Conservation (phyloP, 2,329 filamentous ascomycete species). For the Orbilia brochopaga region DNA sequence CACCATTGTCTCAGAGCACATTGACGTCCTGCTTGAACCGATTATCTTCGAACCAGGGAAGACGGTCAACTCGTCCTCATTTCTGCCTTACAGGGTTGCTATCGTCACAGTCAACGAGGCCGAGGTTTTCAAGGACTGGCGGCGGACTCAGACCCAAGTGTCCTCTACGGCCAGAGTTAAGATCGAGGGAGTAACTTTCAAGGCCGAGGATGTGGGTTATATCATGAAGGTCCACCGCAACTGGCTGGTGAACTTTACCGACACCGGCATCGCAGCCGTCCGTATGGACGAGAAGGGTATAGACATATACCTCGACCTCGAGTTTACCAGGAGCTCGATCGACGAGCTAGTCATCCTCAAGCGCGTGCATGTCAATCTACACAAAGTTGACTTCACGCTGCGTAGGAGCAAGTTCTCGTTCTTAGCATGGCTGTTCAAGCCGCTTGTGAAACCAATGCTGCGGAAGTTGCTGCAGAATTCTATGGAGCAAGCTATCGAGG, state of each 20-base stretch:
- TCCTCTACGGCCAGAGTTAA: conserved; percentile 78
- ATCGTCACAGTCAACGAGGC: conserved; percentile 85
- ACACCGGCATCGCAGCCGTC: conserved; percentile 85
- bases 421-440: conserved; percentile 82
- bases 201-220: conserved; percentile 86
- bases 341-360: conserved; percentile 82
- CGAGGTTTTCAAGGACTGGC: conserved; percentile 78
- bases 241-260: conserved; percentile 74
- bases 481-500: conserved; percentile 73
- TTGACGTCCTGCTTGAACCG: conserved; percentile 88
- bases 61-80: conserved; percentile 83
- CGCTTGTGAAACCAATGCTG: conserved; percentile 79
- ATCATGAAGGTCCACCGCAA: conserved; percentile 78
- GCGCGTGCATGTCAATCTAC: conserved; percentile 77
- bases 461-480: conserved; percentile 79
- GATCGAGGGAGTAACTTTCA: conserved; percentile 79
- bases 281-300: conserved; percentile 84
- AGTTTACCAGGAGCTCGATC: conserved; percentile 76
- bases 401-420: conserved; percentile 76
- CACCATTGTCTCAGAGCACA: conserved; percentile 81
- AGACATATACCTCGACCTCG: conserved; percentile 82
- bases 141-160: conserved; percentile 70
- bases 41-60: conserved; percentile 85
- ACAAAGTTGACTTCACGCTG: conserved; percentile 82
- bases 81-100: conserved; percentile 82